Evolutionary conservation across 495 filamentous ascomycete species (phyloP).

Genomic region (Neurospora sublineolata): DNA sequence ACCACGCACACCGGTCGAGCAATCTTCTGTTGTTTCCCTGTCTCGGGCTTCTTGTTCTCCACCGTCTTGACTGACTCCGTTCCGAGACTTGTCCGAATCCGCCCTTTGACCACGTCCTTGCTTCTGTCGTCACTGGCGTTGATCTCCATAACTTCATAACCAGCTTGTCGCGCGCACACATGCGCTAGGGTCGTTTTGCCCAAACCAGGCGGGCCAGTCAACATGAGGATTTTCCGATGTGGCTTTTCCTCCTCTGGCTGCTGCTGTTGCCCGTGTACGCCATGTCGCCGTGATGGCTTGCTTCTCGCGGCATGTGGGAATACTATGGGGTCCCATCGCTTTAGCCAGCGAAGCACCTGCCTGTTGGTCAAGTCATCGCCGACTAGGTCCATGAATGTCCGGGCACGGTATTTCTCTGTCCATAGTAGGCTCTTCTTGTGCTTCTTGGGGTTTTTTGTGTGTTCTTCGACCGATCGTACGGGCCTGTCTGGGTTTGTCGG

Average conservation of each 20-base stretch:
- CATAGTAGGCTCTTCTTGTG: constrained; percentile 49
- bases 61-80: constrained; percentile 87
- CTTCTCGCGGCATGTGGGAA: constrained; percentile 60
- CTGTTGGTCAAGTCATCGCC: constrained; percentile 93
- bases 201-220: constrained; percentile 83
- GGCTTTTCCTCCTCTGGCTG: constrained; percentile 49
- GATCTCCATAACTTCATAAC: constrained; percentile 87
- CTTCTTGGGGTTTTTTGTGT: constrained; percentile 27
- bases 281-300: constrained; percentile 31
- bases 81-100: constrained; percentile 76
- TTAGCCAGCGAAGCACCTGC: constrained; percentile 84
- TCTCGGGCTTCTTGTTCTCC: constrained; percentile 45
- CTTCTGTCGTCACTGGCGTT: constrained; percentile 76
- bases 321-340: constrained; percentile 84
- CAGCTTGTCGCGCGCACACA: constrained; percentile 88
- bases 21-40: constrained; percentile 54
- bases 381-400: constrained; percentile 81
- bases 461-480: constrained; percentile 25
- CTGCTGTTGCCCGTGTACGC: constrained; percentile 24
- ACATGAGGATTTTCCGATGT: constrained; percentile 75
- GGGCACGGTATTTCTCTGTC: constrained; percentile 87
- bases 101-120: constrained; percentile 69
- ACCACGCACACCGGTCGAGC: constrained; percentile 84
- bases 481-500: constrained; percentile 17
- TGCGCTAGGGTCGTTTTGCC: constrained; percentile 96